phyloP scores from a whole-genome alignment of 2,329 filamentous ascomycete genomes.

The Diplodia seriata region DNA sequence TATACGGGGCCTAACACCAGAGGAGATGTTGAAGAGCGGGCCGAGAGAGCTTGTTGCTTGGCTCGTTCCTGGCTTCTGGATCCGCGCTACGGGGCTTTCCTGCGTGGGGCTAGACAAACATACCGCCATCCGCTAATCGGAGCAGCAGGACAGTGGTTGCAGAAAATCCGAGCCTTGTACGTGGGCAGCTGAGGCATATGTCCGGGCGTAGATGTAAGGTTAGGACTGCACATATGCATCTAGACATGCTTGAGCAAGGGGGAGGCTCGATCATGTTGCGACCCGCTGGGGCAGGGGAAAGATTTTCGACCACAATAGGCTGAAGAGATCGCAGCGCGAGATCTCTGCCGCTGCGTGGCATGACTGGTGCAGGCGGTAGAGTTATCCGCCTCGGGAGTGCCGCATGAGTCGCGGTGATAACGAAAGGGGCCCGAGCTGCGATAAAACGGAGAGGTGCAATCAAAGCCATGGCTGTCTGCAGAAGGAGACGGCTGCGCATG shows the following conservation, averaged over 20 bases:
- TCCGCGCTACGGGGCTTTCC: conserved; percentile 23
- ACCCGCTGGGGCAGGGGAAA: not conserved
- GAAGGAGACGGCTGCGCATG: too few species aligned
- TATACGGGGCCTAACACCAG: not conserved
- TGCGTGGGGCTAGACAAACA: not conserved
- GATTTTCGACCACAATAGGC: not conserved
- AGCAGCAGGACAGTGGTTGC: not conserved
- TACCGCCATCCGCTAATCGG: not conserved
- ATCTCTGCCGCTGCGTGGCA: not conserved
- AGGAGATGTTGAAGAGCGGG: not conserved
- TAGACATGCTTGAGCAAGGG: too few species aligned
- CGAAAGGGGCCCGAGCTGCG: conserved; percentile 12
- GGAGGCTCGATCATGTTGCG: too few species aligned
- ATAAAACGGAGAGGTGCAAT: conserved; percentile 7
- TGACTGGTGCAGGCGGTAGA: conserved; percentile 3
- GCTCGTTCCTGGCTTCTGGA: conserved; percentile 5
- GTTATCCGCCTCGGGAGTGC: conserved; percentile 5
- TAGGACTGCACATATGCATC: too few species aligned
- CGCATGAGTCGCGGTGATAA: conserved; percentile 24
- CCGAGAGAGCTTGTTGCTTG: conserved; percentile 3
- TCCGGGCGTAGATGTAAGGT: too few species aligned
- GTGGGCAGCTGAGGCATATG: too few species aligned
- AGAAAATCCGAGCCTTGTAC: too few species aligned
- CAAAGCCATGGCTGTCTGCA: not conserved
- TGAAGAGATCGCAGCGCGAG: not conserved